phyloP scores from a whole-genome alignment of 371 early-diverging fungal genomes.

The Mortierella sp. region DNA sequence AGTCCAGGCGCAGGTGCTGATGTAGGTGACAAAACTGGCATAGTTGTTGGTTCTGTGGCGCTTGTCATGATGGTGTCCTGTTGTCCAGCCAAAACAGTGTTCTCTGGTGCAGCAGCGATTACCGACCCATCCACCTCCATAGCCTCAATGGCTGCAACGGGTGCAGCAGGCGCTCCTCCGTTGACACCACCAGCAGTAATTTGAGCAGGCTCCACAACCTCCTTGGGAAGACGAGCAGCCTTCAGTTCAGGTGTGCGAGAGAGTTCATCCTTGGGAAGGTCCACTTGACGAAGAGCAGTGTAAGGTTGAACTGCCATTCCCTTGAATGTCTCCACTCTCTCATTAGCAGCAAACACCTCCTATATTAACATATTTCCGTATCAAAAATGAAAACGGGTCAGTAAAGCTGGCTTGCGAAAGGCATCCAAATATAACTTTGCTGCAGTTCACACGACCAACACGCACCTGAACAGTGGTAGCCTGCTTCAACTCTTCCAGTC shows the following conservation, averaged over 20 bases:
- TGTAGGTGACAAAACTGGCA: not conserved
- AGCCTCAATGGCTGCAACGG: slow-evolving; percentile 2
- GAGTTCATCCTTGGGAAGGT: slow-evolving; percentile 44
- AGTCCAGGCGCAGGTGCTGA: not conserved
- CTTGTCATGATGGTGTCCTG: slow-evolving; percentile 29
- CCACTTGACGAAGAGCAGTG: slow-evolving; percentile 29
- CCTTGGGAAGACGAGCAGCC: slow-evolving; percentile 27
- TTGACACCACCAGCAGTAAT: not conserved
- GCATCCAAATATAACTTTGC: not conserved
- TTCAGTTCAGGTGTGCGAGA: slow-evolving; percentile 46
- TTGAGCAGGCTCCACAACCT: not conserved
- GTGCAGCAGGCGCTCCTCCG: not conserved
- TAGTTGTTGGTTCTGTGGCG: not conserved
- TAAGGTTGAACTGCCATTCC: slow-evolving; percentile 48
- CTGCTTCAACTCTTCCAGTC: slow-evolving; percentile 59
- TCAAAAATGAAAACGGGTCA: not conserved
- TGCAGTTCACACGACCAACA: not conserved
- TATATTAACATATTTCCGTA: not conserved
- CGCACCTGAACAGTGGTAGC: slow-evolving; percentile 61
- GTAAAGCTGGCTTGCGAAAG: not conserved
- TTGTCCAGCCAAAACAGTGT: not conserved
- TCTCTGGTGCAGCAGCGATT: slow-evolving; percentile 4
- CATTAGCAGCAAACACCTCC: slow-evolving; percentile 49
- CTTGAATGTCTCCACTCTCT: slow-evolving; percentile 38
- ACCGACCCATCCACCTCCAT: slow-evolving; percentile 20